A percentile compares a stretch with the other conserved stretches of the same genome.
Conservation (phyloP, 257 asterid genomes). For the Solanum rostratum region DNA sequence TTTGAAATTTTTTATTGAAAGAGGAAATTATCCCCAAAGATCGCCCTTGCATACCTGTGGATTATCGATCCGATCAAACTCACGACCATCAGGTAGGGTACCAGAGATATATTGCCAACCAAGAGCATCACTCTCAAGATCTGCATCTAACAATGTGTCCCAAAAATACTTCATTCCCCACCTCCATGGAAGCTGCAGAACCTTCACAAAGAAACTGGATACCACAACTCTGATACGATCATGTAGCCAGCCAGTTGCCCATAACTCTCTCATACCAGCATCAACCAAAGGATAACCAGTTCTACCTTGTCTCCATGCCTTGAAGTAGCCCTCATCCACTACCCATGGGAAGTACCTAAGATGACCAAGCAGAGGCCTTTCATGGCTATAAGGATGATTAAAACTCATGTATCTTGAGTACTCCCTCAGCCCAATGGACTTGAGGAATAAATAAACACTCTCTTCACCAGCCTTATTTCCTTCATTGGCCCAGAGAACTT, state of each 20-base stretch:
- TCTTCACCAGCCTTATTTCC: slow-evolving; percentile 84
- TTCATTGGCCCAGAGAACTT: slow-evolving; percentile 83
- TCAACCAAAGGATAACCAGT: slow-evolving; percentile 94
- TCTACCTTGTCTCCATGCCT: slow-evolving; percentile 93
- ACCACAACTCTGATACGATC: slow-evolving; percentile 88
- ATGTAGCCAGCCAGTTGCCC: slow-evolving; percentile 98
- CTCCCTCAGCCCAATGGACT: slow-evolving; percentile 87
- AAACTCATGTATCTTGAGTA: slow-evolving; percentile 89
- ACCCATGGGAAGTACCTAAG: slow-evolving; percentile 81
- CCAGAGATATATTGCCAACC: slow-evolving; percentile 97
- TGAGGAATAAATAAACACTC: slow-evolving; percentile 79
- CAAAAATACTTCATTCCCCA: slow-evolving; percentile 98
- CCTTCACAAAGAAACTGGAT: slow-evolving; percentile 89
- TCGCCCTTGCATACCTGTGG: slow-evolving; percentile 53
- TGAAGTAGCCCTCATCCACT: slow-evolving; percentile 69
- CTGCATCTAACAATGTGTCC: slow-evolving; percentile 92
- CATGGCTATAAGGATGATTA: slow-evolving; percentile 91
- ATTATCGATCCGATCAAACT: slow-evolving; percentile 76
- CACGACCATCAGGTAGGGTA: slow-evolving; percentile 80
- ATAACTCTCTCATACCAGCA: slow-evolving; percentile 94
- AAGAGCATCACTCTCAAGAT: slow-evolving; percentile 93
- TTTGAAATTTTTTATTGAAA: background rate
- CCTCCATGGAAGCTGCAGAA: slow-evolving; percentile 91
- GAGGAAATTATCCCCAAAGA: background rate
- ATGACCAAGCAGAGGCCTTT: slow-evolving; percentile 78